A percentile compares a stretch with the other conserved stretches of the same genome.
phyloP scores from a whole-genome alignment of 768 basidiomycete species.

The Lentinus tigrinus region DNA sequence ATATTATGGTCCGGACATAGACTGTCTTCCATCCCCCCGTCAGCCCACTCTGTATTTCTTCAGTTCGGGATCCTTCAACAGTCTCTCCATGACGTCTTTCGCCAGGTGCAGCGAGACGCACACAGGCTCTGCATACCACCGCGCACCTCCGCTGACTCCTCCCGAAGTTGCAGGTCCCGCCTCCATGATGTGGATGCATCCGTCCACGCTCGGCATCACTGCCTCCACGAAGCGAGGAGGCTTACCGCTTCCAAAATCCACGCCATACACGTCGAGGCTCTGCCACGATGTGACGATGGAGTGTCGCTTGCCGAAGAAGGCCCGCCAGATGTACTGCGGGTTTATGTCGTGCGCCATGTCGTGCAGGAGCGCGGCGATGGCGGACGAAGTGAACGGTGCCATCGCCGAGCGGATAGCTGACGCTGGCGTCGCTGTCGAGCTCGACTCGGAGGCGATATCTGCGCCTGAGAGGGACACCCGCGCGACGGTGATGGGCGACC shows the following conservation, averaged over 20 bases:
- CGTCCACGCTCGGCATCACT: constrained; percentile 35
- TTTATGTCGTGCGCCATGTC: constrained; percentile 32
- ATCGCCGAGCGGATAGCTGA: constrained; percentile 29
- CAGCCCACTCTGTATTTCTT: neutral
- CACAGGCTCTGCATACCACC: constrained; percentile 14
- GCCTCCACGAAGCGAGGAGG: constrained; percentile 30
- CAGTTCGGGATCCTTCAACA: constrained; percentile 5
- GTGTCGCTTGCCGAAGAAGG: constrained; percentile 34
- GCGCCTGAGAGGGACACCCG: constrained; percentile 21
- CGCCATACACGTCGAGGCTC: constrained; percentile 30
- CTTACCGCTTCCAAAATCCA: constrained; percentile 33
- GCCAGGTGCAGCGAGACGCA: constrained; percentile 9
- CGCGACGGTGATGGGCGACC: constrained; percentile 33
- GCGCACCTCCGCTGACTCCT: neutral
- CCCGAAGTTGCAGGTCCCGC: constrained; percentile 3
- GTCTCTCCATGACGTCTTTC: neutral
- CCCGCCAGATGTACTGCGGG: constrained; percentile 34
- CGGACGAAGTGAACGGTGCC: constrained; percentile 23
- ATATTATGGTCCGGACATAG: too few relatives aligned
- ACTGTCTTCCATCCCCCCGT: neutral
- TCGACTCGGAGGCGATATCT: constrained; percentile 1
- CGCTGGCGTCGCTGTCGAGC: constrained; percentile 18
- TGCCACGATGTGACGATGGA: constrained; percentile 37
- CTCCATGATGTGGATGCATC: constrained; percentile 34
- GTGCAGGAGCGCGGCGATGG: constrained; percentile 33